Conservation (phyloP, 371 early-diverging fungal genomes). For the Capniomyces stellatus region DNA sequence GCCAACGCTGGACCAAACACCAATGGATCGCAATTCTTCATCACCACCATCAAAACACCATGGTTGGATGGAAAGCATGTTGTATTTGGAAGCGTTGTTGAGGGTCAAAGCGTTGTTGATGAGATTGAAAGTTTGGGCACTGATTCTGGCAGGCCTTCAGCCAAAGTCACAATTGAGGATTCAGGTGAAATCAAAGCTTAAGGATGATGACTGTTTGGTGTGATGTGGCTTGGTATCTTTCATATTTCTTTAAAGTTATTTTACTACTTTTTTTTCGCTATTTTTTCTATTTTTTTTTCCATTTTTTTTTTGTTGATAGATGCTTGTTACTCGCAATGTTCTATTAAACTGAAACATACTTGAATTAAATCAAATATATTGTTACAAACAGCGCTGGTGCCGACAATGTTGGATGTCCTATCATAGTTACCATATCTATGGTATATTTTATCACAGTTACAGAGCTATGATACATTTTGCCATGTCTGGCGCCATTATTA, state of each 20-base stretch:
- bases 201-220: not conserved
- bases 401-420: too few relatives aligned
- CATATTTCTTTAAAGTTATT: not conserved
- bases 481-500: too few relatives aligned
- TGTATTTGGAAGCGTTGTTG: slow-evolving; percentile 56
- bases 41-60: slow-evolving; percentile 56
- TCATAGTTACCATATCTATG: too few relatives aligned
- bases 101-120: slow-evolving; percentile 85
- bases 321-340: too few relatives aligned
- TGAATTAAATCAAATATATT: too few relatives aligned
- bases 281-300: not conserved
- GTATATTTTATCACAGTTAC: too few relatives aligned
- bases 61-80: slow-evolving; percentile 97
- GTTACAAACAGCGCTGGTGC: too few relatives aligned
- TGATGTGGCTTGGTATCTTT: not conserved
- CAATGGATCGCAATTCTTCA: slow-evolving; percentile 95
- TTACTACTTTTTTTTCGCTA: not conserved
- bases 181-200: slow-evolving; percentile 5
- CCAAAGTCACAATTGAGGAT: slow-evolving; percentile 9
- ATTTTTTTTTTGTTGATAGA: not conserved
- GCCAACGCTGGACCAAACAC: slow-evolving; percentile 87
- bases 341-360: too few relatives aligned
- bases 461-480: too few relatives aligned
- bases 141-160: slow-evolving; percentile 9
- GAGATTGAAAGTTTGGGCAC: slow-evolving; percentile 42